Evolutionary conservation across 805 yeast genomes (phyloP).

Genomic region (Saccharomycopsis vini): DNA sequence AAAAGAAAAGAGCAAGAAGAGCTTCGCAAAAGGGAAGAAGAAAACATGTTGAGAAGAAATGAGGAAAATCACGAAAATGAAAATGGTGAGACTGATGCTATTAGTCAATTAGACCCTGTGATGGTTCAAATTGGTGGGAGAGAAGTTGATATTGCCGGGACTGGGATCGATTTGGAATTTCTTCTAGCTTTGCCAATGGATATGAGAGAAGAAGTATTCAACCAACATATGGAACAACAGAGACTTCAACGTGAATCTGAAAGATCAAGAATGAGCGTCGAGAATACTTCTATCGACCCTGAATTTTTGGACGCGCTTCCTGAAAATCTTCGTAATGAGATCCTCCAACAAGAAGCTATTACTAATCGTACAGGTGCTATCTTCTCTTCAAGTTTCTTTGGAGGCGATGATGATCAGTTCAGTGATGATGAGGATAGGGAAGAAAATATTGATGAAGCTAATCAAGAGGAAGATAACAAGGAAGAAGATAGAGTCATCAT

Average conservation of each 20-base stretch:
- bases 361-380: constrained; percentile 19
- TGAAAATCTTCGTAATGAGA: constrained; percentile 50
- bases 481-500: constrained; percentile 21
- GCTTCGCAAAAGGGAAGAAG: constrained; percentile 22
- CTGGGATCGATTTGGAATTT: constrained; percentile 89
- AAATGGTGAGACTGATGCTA: too few species aligned
- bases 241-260: constrained; percentile 23
- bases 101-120: constrained; percentile 39
- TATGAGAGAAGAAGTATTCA: constrained; percentile 84
- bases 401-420: constrained; percentile 1
- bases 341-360: constrained; percentile 47
- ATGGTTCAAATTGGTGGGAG: constrained; percentile 67
- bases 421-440: constrained; percentile 22
- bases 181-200: constrained; percentile 85
- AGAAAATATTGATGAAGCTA: constrained; percentile 23
- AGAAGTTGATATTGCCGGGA: constrained; percentile 76
- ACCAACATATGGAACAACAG: constrained; percentile 72
- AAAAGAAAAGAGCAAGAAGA: constrained; percentile 25
- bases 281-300: constrained; percentile 46
- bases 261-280: constrained; percentile 3
- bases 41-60: constrained; percentile 1
- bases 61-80: neutral
- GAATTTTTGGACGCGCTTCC: constrained; percentile 79
- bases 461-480: constrained; percentile 18
- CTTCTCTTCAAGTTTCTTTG: constrained; percentile 18